Percentiles rank a stretch among this genome's conserved stretches.
Evolutionary conservation across 192 early-diverging fungal genomes (phyloP).

Genomic region (Jimgerdemannia flammicorona): DNA sequence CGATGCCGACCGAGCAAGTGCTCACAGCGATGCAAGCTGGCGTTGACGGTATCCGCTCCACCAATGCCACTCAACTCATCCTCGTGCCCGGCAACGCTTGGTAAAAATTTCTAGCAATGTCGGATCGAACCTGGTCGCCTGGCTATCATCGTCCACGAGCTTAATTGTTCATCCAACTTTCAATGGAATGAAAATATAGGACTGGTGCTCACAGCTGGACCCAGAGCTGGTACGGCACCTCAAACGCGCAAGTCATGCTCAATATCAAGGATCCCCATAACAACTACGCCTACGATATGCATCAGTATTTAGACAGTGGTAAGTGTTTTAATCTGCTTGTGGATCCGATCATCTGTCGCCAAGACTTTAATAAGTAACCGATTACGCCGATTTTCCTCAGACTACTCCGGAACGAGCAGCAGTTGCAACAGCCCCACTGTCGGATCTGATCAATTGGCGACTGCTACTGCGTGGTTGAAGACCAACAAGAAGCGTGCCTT

Average conservation of each 20-base stretch:
- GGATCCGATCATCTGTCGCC: not conserved
- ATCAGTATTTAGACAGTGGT: not conserved
- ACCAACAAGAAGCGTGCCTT: not conserved
- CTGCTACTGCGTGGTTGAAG: not conserved
- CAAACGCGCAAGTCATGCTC: not conserved
- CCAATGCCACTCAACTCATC: not conserved
- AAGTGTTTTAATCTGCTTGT: not conserved
- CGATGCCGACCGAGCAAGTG: not conserved
- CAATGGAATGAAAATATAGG: too few species aligned
- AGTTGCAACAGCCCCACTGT: not conserved
- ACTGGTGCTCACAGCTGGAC: not conserved
- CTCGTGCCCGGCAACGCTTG: conserved; percentile 1
- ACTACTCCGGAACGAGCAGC: not conserved
- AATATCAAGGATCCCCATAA: not conserved
- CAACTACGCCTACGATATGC: conserved; percentile 7
- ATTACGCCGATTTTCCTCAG: not conserved
- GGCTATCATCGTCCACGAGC: too few species aligned
- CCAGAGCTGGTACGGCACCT: not conserved
- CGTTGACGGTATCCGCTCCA: not conserved
- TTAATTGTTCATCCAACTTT: too few species aligned
- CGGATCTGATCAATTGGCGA: not conserved
- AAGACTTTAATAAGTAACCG: not conserved
- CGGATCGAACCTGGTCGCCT: too few species aligned
- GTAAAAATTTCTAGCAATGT: too few species aligned
- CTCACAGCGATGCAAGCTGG: not conserved